Evolutionary conservation across 129 eudicot species (phyloP), one percentile per base, ranked within the genome.

Genomic region (Flaveria trinervia): DNA sequence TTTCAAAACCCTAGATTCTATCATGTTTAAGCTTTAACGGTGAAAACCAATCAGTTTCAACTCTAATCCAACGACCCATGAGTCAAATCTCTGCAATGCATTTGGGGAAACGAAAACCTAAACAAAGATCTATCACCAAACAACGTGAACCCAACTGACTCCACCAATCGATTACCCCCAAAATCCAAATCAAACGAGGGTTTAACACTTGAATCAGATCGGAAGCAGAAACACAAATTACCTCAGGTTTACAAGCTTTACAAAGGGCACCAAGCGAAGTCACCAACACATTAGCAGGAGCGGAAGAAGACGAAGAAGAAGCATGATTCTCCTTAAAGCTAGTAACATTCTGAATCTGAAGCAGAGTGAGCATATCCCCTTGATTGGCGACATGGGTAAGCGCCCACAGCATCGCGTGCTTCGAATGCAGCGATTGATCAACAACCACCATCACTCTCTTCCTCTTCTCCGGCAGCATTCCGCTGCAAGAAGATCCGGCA

Each of bases 361-460:
- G 92, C 4, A 94, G 88, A 61, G 98, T 94, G 51, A 94, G 90
- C 52, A 84, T 78, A 82, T 93, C 98, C 46, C 91, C 92, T 79
- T 93, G 91, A 25, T 91, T 90, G 5, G 98, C 68, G 2, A 93
- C 90, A 91, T 94, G 98, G 22, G 98, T 91, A 12, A 94, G 87
- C 0, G 98, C 98, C 98, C 98, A 93, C 77, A 94, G 74, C 98
- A 94, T 89, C 1, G 98, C 98, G 73, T 94, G 93, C 41, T 87
- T 94, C 0, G 98, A 87, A 45, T 92, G 92, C 5, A 88, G 55
- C 50, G 96, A 75, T 54, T 94, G 79, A 81, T 94, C 98, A 41
- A 94, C 93, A 4, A 94, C 89, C 49, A 91, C 96, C 97, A 94
- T 94, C 1, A 94, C 97, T 75, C 98, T 86, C 56, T 94, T 94